Evolutionary conservation across 2,329 filamentous ascomycete species (phyloP), one percentile per base, ranked within the genome.

Genomic region (Parastagonospora avenae): DNA sequence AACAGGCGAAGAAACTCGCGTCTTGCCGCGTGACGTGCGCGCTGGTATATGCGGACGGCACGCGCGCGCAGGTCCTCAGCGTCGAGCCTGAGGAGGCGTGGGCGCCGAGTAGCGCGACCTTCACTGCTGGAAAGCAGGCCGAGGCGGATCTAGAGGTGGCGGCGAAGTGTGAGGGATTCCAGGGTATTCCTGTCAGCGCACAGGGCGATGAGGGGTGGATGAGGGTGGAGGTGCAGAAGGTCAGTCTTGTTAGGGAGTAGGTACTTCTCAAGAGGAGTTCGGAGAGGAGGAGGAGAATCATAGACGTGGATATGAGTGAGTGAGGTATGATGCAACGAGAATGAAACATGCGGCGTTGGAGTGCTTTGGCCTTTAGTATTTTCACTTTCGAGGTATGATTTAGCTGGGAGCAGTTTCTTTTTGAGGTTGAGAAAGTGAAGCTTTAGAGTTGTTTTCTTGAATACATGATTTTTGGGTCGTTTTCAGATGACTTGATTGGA

Each of bases 71-170:
- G 2, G 50, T 70, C 1, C 53, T 58, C 14, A 59, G 50, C 2
- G 55, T 58, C 2, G 55, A 33, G 24, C 63, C 66, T 7, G 52
- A 61, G 42, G 54, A 57, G 8, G 14, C 7, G 1, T 69, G 59
- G 55, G 12, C 48, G 15, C 14, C 38, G 11, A 55, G 42, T 11
- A 53, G 44, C 0, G 55, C 44, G 9, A 45, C 49, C 16, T 68
- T 66, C 37, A 65, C 59, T 2, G 66, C 66, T 1, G 59, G 60
- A 2, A 8, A 7, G 4, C 63, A 55, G 6, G 60, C 64, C 8
- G 68, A 63, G 39, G 48, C 54, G 14, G 58, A 67, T 41, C n/a
- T 69, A 28, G 57, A 36, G 12, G 47, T 67, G 11, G 51, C 50
- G 31, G 51, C 58, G 11, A 63, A 39, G 42, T 71, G 67, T 53